phyloP scores from a whole-genome alignment of 2,329 filamentous ascomycete species.

The Metarhizium rileyi region DNA sequence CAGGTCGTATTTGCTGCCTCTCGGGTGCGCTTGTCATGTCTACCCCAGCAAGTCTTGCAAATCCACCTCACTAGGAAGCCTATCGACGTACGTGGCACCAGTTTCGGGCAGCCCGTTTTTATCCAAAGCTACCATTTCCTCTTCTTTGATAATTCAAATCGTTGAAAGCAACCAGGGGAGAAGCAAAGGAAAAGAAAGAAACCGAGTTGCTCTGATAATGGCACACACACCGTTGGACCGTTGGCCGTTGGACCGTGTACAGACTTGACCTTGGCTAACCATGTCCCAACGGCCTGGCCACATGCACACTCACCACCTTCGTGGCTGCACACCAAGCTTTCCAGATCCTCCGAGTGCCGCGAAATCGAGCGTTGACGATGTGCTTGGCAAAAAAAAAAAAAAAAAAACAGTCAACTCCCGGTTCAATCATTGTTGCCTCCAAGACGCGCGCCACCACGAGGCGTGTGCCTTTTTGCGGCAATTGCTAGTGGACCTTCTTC shows the following conservation, averaged over 20 bases:
- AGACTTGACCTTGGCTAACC: background rate
- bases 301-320: background rate
- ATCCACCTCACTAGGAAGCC: no score
- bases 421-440: background rate
- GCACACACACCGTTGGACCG: no score
- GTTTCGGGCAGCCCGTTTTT: no score
- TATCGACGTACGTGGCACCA: no score
- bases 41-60: background rate
- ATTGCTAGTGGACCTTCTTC: background rate
- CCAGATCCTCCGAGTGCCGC: no score
- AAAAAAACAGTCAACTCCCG: background rate
- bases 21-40: no score
- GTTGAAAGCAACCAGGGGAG: conserved; percentile 1
- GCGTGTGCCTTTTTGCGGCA: background rate
- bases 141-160: no score
- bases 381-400: background rate
- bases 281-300: background rate
- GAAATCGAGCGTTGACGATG: background rate
- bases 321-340: conserved; percentile 1
- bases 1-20: background rate
- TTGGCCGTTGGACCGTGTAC: no score
- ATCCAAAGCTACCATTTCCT: no score
- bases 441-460: conserved; percentile 4
- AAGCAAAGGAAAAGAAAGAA: no score
- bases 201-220: no score